Percentiles rank a stretch among this genome's conserved stretches.
phyloP scores from a whole-genome alignment of 257 asterid species.

The Solanum pennellii region DNA sequence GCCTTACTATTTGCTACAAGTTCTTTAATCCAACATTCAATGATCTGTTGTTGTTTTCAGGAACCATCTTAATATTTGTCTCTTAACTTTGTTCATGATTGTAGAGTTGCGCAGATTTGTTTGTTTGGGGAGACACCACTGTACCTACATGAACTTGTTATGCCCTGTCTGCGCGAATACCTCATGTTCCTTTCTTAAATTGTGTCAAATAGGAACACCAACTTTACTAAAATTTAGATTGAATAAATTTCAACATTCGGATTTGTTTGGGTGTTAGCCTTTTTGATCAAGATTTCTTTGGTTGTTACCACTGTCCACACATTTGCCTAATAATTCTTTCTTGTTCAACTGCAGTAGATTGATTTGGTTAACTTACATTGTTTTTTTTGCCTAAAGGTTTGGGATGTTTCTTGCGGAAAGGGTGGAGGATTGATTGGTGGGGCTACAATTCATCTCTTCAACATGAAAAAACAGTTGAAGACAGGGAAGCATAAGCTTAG shows the following conservation, averaged over 20 bases:
- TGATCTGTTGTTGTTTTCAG: background rate
- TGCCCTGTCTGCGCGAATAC: background rate
- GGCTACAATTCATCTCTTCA: conserved; percentile 87
- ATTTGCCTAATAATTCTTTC: background rate
- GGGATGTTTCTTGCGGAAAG: conserved; percentile 77
- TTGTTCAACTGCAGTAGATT: background rate
- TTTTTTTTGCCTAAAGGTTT: conserved; percentile 32
- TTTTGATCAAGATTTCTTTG: background rate
- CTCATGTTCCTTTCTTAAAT: background rate
- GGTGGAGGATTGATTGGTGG: conserved; percentile 75
- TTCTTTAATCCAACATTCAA: background rate
- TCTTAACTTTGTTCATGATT: background rate
- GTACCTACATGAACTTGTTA: background rate
- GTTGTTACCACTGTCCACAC: background rate
- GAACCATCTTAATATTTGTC: background rate
- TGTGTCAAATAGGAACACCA: background rate
- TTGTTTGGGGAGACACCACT: background rate
- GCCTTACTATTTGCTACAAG: background rate
- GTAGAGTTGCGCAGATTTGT: background rate
- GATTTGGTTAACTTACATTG: background rate
- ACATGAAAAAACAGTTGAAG: conserved; percentile 83
- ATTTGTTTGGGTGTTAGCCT: background rate
- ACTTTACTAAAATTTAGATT: background rate
- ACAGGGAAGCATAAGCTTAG: conserved; percentile 93
- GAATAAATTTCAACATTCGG: background rate